Conservation (phyloP, 352 stramenopile species). For the Plasmopara halstedii region DNA sequence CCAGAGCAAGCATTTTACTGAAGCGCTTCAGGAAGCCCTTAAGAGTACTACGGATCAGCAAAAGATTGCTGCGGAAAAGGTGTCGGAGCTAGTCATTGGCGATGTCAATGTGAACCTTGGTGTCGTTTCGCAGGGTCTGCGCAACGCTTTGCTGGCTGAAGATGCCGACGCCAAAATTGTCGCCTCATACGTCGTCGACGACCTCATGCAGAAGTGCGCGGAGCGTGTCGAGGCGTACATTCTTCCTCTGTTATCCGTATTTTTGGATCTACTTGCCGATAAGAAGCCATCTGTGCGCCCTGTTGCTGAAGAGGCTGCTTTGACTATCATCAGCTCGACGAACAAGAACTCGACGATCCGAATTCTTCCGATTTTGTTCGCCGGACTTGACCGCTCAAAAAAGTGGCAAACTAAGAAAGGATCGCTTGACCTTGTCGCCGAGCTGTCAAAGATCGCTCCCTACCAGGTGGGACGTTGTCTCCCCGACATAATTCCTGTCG, state of each 20-base stretch:
- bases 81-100: constrained; percentile 69
- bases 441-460: constrained; percentile 88
- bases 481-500: constrained; percentile 94
- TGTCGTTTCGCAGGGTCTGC: constrained; percentile 62
- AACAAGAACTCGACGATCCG: constrained; percentile 86
- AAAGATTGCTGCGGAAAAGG: constrained; percentile 78
- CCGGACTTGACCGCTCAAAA: constrained; percentile 65
- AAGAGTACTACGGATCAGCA: constrained; percentile 60
- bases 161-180: constrained; percentile 67
- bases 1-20: constrained; percentile 88
- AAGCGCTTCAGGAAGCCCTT: constrained; percentile 74
- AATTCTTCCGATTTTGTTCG: constrained; percentile 89
- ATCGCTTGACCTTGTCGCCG: constrained; percentile 90
- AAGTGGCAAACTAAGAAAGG: constrained; percentile 98
- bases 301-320: constrained; percentile 60
- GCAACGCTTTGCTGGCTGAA: constrained; percentile 41
- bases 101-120: constrained; percentile 69
- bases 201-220: constrained; percentile 82
- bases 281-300: constrained; percentile 73
- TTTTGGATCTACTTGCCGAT: constrained; percentile 79
- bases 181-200: constrained; percentile 65
- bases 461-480: constrained; percentile 94
- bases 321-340: constrained; percentile 71
- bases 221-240: constrained; percentile 77
- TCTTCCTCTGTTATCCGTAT: constrained; percentile 47